Percentiles rank a stretch among this genome's conserved stretches.
These are phyloP conservation scores for Kalaharituber pfeilii DNA, from an alignment of 2,329 filamentous ascomycete genomes.

Conservation along the genomic window DNA sequence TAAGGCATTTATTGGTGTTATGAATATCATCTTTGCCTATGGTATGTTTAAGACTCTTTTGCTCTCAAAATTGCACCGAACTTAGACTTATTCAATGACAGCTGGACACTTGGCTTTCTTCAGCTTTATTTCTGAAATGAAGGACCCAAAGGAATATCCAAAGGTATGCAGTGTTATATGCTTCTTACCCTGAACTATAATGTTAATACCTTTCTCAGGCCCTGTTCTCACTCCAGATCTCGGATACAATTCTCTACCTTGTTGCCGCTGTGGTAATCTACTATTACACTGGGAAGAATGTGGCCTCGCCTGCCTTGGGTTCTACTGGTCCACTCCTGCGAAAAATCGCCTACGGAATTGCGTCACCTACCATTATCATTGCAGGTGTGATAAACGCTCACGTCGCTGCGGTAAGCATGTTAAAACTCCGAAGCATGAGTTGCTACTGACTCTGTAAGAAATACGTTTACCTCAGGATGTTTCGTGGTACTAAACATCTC, in stretches of 20 bases:
- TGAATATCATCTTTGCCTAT: conserved; percentile 57
- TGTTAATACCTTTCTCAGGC: conserved; percentile 29
- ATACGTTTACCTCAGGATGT: conserved; percentile 47
- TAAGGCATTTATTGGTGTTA: conserved; percentile 42
- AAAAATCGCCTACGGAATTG: conserved; percentile 51
- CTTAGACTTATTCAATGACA: background rate
- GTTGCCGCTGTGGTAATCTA: conserved; percentile 52
- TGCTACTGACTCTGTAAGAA: conserved; percentile 27
- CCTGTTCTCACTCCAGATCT: conserved; percentile 42
- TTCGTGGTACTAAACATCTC: conserved; percentile 41
- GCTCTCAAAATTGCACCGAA: background rate
- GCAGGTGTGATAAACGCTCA: conserved; percentile 54
- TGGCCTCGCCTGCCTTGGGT: conserved; percentile 48
- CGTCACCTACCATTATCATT: conserved; percentile 52
- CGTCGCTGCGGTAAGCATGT: conserved; percentile 31
- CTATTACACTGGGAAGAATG: conserved; percentile 42
- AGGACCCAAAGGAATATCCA: conserved; percentile 41
- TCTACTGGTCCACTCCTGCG: conserved; percentile 40
- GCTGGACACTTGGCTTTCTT: conserved; percentile 50
- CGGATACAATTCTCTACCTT: conserved; percentile 45
- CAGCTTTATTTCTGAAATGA: conserved; percentile 46
- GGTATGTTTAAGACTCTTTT: conserved; percentile 23
- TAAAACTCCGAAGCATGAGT: background rate
- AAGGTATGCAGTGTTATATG: conserved; percentile 28
- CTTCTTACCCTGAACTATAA: conserved; percentile 17